Percentiles rank a stretch among this genome's conserved stretches.
Conservation (phyloP, 495 filamentous ascomycete genomes). For the Parathielavia appendiculata region DNA sequence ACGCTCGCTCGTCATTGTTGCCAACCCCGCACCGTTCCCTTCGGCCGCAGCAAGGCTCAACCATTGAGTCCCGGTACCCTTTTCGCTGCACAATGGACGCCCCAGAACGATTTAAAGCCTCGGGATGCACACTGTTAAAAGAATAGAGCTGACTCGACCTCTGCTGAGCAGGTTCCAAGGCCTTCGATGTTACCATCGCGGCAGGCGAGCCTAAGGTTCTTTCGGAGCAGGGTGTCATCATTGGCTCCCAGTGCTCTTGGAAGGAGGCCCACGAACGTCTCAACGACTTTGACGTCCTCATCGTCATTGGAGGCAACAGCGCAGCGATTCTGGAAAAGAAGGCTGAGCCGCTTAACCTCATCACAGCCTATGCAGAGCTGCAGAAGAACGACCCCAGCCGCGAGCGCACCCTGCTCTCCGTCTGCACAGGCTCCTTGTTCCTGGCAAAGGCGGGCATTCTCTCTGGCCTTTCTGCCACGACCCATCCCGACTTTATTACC, state of each 20-base stretch:
- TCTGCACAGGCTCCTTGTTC: constrained; percentile 71
- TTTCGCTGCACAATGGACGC: neutral
- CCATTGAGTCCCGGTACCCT: neutral
- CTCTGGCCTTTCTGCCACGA: constrained; percentile 66
- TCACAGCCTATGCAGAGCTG: constrained; percentile 61
- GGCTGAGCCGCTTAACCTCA: constrained; percentile 56
- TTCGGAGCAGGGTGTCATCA: constrained; percentile 68
- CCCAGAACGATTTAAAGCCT: neutral
- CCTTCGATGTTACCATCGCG: constrained; percentile 66
- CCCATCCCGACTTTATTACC: constrained; percentile 57
- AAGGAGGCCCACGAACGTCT: constrained; percentile 61
- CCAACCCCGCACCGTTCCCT: constrained; percentile 10
- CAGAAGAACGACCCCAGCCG: constrained; percentile 61
- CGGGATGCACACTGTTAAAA: neutral
- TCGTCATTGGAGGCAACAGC: constrained; percentile 60
- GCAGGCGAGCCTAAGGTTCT: constrained; percentile 50
- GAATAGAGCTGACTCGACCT: constrained; percentile 16
- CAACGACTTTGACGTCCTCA: constrained; percentile 63
- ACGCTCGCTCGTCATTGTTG: constrained; percentile 4
- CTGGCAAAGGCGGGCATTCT: constrained; percentile 68
- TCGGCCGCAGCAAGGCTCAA: neutral
- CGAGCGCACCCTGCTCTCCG: constrained; percentile 67
- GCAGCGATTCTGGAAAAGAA: constrained; percentile 52
- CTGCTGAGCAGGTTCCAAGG: constrained; percentile 44
- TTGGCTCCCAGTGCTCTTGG: constrained; percentile 64